A percentile compares a stretch with the other conserved stretches of the same genome.
Evolutionary conservation across 257 asterid species (phyloP).

Genomic region (Solanum piurae): DNA sequence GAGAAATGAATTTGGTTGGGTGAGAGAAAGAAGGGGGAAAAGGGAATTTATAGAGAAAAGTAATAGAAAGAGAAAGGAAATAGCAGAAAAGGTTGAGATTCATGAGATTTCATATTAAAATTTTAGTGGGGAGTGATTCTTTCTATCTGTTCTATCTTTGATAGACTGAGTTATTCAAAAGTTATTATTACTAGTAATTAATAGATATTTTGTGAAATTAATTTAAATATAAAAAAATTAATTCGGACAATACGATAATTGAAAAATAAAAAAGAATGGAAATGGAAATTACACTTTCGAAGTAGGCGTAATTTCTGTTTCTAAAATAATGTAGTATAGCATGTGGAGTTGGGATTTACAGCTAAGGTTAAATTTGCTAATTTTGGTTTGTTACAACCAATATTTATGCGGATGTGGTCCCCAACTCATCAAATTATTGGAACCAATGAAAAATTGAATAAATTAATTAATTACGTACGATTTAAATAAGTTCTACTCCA

Average conservation of each 20-base stretch:
- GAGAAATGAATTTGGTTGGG: neutral
- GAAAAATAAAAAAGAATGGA: neutral
- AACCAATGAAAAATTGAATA: neutral
- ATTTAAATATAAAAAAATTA: accelerated
- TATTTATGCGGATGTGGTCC: neutral
- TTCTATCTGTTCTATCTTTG: too few species aligned
- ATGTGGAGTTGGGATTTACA: neutral
- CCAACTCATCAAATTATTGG: neutral
- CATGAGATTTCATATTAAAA: too few species aligned
- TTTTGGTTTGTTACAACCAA: neutral
- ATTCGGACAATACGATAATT: too few species aligned
- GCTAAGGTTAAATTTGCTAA: neutral
- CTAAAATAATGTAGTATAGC: neutral
- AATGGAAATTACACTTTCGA: slow-evolving; percentile 6
- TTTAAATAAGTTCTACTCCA: neutral
- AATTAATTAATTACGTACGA: neutral
- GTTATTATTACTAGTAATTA: neutral
- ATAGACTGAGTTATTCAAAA: accelerated
- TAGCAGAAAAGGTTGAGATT: too few species aligned
- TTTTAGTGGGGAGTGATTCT: neutral
- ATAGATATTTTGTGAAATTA: neutral
- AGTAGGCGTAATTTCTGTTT: neutral
- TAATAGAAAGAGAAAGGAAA: neutral
- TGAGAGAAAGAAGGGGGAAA: neutral
- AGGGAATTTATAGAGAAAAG: neutral